Base-by-base conservation (phyloP, 441 rosid species). In the Syzygium syzygioides region DNA sequence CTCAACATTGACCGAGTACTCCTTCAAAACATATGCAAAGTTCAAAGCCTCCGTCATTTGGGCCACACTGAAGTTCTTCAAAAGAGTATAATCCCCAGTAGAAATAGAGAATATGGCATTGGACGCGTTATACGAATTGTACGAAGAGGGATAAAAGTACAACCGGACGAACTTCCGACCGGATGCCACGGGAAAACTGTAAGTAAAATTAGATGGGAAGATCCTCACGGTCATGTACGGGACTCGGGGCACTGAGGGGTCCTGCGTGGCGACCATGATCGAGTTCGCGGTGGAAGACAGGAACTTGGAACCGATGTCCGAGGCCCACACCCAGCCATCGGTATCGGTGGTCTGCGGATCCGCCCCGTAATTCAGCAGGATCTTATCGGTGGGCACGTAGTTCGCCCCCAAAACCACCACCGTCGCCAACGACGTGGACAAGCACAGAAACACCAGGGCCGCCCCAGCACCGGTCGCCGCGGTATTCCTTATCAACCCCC, bases 151-250 rank as follows among this genome's bases (percentile, higher is more conserved):
- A 87, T 98, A 97, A 91, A 98, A 98, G 91, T 96, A 93, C 80
- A 98, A 92, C 88, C 99, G 96, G 28, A 96, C 92, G 68, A 95
- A 97, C 89, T 95, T 95, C n/a, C 96, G 96, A 85, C 98, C 99
- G 6, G 98, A 52, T 14, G 92, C 93, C 18, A 97, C 93, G 3
- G 99, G 98, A 91, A 98, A 94, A 86, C 91, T 91, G 23, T 96
- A 98, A 30, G 98, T 95, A 87, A 94, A 98, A 41, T 86, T 88
- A 28, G 98, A 95, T 32, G 45, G 92, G 91, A 95, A 97, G 91
- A 95, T 57, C 79, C 99, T 93, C 13, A 98, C 99, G 7, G 98
- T 92, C 98, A 95, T 88, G 93, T 86, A 97, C 45, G 98, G 99
- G 53, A 95, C 92, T 68, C 89, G 88, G 13, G 96, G 91, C 28